phyloP scores from a whole-genome alignment of 2,329 filamentous ascomycete genomes.

The Epichloe amarillans region DNA sequence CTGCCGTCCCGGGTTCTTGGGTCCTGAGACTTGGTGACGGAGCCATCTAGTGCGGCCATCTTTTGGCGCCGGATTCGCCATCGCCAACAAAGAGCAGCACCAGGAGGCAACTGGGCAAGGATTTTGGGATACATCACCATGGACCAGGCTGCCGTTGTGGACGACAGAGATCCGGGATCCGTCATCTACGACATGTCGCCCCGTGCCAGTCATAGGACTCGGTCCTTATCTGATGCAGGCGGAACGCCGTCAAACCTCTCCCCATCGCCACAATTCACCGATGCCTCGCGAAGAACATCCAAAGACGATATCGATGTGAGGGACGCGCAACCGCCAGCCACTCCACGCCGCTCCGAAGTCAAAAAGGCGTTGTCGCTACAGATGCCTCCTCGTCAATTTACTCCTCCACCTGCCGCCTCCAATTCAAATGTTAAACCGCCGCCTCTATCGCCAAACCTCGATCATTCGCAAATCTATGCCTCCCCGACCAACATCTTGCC shows the following conservation, averaged over 20 bases:
- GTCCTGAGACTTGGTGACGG: not conserved
- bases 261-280: constrained; percentile 43
- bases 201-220: constrained; percentile 31
- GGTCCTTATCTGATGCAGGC: constrained; percentile 53
- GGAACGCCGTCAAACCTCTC: constrained; percentile 42
- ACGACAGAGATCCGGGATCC: constrained; percentile 11
- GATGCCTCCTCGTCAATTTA: constrained; percentile 21
- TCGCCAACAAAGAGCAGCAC: not conserved
- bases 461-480: constrained; percentile 71
- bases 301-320: constrained; percentile 54
- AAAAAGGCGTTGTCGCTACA: constrained; percentile 43
- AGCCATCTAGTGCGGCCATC: not conserved
- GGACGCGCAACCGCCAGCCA: constrained; percentile 39
- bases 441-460: constrained; percentile 75
- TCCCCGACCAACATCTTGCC: constrained; percentile 82
- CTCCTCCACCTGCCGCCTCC: constrained; percentile 21
- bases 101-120: not conserved
- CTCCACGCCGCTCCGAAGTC: constrained; percentile 56
- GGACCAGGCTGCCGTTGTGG: constrained; percentile 23
- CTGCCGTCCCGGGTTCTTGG: not conserved
- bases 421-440: constrained; percentile 36
- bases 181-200: constrained; percentile 22
- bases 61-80: not conserved
- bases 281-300: constrained; percentile 40
- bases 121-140: constrained; percentile 5